phyloP scores from a whole-genome alignment of 2,329 filamentous ascomycete genomes.

The Fonsecaea multimorphosa region DNA sequence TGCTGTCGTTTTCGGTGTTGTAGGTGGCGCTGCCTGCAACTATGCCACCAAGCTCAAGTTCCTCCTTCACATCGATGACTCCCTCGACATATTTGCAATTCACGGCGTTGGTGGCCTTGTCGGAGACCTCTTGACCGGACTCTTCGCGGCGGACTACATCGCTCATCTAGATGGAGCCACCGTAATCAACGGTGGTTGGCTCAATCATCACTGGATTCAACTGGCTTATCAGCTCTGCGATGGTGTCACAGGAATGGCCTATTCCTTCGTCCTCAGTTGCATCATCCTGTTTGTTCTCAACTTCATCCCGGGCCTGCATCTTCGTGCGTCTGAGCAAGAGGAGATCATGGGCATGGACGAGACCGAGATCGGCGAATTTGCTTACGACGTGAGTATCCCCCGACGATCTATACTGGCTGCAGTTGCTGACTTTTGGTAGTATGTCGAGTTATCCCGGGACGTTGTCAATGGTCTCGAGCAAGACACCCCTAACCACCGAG shows the following conservation, averaged over 20 bases:
- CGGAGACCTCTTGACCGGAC: conserved; percentile 62
- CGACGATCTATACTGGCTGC: not conserved
- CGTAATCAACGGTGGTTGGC: conserved; percentile 64
- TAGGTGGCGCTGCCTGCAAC: conserved; percentile 58
- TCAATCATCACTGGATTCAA: conserved; percentile 60
- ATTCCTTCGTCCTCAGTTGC: conserved; percentile 61
- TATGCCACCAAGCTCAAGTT: conserved; percentile 59
- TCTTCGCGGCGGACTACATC: conserved; percentile 61
- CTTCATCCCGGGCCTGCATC: conserved; percentile 63
- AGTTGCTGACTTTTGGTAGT: conserved; percentile 55
- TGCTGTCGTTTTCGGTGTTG: conserved; percentile 58
- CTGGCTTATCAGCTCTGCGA: conserved; percentile 64
- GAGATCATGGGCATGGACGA: conserved; percentile 68
- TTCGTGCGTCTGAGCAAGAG: conserved; percentile 62
- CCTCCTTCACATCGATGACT: conserved; percentile 62
- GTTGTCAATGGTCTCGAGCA: conserved; percentile 57
- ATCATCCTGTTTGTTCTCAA: conserved; percentile 63
- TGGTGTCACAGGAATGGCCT: conserved; percentile 61
- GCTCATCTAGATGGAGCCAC: conserved; percentile 60
- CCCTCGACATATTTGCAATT: conserved; percentile 65
- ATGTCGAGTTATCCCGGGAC: conserved; percentile 80
- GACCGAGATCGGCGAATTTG: conserved; percentile 87
- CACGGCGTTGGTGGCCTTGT: conserved; percentile 66
- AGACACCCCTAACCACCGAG: conserved; percentile 13
- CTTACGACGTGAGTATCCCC: conserved; percentile 50